phyloP scores from a whole-genome alignment of 805 yeast species.

The Lachancea mirantina region DNA sequence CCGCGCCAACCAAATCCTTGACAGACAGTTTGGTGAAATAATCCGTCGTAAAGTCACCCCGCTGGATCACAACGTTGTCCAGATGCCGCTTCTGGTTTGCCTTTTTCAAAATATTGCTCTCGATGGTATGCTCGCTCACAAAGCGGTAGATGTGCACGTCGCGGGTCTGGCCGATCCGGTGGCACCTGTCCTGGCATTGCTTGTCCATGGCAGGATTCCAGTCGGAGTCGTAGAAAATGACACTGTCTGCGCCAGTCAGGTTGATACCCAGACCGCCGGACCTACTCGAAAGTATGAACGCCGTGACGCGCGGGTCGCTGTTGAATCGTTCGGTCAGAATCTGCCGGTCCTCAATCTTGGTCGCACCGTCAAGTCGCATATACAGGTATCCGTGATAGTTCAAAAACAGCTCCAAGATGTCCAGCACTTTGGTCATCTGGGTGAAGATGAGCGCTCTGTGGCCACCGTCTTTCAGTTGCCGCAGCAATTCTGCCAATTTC shows the following conservation, averaged over 20 bases:
- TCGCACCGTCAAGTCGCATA: constrained; percentile 94
- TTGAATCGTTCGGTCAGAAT: constrained; percentile 88
- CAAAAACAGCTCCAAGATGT: constrained; percentile 84
- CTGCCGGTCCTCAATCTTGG: constrained; percentile 95
- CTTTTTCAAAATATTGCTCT: constrained; percentile 85
- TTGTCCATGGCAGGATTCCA: constrained; percentile 99
- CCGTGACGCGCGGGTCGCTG: constrained; percentile 76
- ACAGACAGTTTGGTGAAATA: constrained; percentile 85
- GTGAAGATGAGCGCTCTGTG: constrained; percentile 95
- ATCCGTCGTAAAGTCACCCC: constrained; percentile 97
- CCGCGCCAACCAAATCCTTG: constrained; percentile 67
- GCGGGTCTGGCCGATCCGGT: constrained; percentile 95
- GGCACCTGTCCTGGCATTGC: constrained; percentile 98
- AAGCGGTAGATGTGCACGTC: constrained; percentile 96
- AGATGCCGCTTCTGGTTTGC: constrained; percentile 92
- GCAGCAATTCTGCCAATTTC: constrained; percentile 65
- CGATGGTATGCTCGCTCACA: constrained; percentile 94
- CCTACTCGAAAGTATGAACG: constrained; percentile 86
- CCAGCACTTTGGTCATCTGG: constrained; percentile 96
- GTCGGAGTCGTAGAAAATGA: constrained; percentile 94
- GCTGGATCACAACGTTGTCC: constrained; percentile 93
- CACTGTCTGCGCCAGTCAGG: constrained; percentile 97
- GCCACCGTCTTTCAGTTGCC: constrained; percentile 73
- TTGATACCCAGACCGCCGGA: constrained; percentile 99
- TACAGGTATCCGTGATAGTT: constrained; percentile 92